Percentiles rank a stretch among this genome's conserved stretches.
phyloP scores from a whole-genome alignment of 768 basidiomycete species.

The Agaricus subrufescens region DNA sequence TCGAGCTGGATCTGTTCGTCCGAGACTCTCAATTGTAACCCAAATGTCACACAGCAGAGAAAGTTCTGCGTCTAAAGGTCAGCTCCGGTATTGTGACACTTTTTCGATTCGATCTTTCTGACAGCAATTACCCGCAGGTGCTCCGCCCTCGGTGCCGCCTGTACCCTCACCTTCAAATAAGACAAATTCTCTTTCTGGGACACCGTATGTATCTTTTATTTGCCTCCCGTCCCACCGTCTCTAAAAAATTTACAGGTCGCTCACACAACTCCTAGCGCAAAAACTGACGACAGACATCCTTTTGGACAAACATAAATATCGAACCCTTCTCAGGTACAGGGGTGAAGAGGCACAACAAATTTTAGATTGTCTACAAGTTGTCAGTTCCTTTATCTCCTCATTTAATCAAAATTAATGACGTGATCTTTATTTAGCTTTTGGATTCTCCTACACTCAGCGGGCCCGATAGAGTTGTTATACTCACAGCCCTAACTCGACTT shows the following conservation, averaged over 20 bases:
- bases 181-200: not conserved
- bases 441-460: conserved; percentile 3
- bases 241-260: not conserved
- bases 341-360: conserved; percentile 11
- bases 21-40: conserved; percentile 4
- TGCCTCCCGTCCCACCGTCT: not conserved
- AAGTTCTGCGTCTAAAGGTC: not conserved
- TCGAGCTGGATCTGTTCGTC: not conserved
- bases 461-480: not conserved
- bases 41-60: not conserved
- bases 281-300: conserved; percentile 2
- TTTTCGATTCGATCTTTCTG: not conserved
- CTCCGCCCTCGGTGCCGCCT: not conserved
- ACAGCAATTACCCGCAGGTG: not conserved
- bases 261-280: not conserved
- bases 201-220: not conserved
- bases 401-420: not conserved
- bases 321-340: conserved; percentile 1
- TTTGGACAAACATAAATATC: conserved; percentile 5
- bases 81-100: not conserved
- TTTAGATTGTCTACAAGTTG: conserved; percentile 9
- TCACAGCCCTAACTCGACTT: conserved; percentile 15
- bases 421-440: not conserved
- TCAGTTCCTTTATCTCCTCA: not conserved
- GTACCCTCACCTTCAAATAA: not conserved